phyloP scores from a whole-genome alignment of 2,329 filamentous ascomycete species.

The Hymenoscyphus salicellus region DNA sequence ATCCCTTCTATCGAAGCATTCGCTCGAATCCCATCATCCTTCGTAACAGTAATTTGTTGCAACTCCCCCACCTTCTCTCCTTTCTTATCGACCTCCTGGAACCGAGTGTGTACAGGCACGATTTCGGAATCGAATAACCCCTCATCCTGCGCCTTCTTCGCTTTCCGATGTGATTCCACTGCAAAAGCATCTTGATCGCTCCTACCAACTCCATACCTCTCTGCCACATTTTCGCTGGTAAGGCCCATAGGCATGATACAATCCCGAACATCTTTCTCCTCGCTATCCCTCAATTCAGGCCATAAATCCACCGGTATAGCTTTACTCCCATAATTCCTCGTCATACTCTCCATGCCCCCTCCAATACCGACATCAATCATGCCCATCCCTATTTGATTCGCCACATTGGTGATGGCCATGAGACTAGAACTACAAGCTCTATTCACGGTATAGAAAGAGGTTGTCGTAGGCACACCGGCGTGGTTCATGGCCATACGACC shows the following conservation, averaged over 20 bases:
- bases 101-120: slow-evolving; percentile 71
- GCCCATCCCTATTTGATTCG: slow-evolving; percentile 71
- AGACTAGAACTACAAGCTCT: slow-evolving; percentile 79
- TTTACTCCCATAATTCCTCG: slow-evolving; percentile 76
- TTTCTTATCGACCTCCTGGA: slow-evolving; percentile 61
- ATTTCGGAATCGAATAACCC: slow-evolving; percentile 78
- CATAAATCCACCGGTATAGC: slow-evolving; percentile 84
- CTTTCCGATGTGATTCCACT: slow-evolving; percentile 68
- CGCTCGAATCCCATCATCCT: slow-evolving; percentile 80
- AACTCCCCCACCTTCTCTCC: slow-evolving; percentile 54
- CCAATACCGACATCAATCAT: slow-evolving; percentile 73
- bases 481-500: slow-evolving; percentile 88
- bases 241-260: slow-evolving; percentile 94
- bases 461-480: slow-evolving; percentile 69
- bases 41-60: slow-evolving; percentile 63
- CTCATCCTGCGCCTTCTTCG: slow-evolving; percentile 63
- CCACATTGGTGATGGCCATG: slow-evolving; percentile 71
- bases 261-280: slow-evolving; percentile 68
- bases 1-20: slow-evolving; percentile 67
- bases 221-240: slow-evolving; percentile 84
- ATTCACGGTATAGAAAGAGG: slow-evolving; percentile 82
- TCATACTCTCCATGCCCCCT: slow-evolving; percentile 96
- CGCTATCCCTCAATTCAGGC: slow-evolving; percentile 65
- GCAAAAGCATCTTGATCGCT: slow-evolving; percentile 83
- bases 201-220: slow-evolving; percentile 68